Conservation (phyloP, 495 filamentous ascomycete species). For the Penicillium ucsense region DNA sequence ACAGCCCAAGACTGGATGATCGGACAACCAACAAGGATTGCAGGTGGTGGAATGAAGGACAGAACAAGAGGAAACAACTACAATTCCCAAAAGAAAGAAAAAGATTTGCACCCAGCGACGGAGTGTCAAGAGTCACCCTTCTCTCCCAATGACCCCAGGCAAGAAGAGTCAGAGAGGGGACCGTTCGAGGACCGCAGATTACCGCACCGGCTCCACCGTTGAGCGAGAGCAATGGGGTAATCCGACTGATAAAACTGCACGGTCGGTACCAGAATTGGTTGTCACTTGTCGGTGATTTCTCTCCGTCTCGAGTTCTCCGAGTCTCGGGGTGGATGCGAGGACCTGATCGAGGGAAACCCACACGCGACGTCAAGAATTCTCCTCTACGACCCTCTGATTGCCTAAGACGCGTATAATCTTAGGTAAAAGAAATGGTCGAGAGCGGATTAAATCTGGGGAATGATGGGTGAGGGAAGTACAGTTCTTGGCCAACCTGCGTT, state of each 20-base stretch:
- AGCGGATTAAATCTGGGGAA: not conserved
- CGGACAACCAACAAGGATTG: slow-evolving; percentile 1
- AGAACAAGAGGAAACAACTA: not conserved
- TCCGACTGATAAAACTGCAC: no score
- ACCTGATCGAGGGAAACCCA: slow-evolving; percentile 6
- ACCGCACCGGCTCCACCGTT: not conserved
- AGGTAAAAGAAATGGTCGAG: not conserved
- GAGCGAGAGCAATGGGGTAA: not conserved
- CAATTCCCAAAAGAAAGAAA: no score
- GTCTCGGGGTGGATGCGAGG: no score
- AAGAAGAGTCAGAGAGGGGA: not conserved
- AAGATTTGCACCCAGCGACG: no score
- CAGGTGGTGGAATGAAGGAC: not conserved
- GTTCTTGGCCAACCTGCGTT: no score
- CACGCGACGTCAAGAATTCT: slow-evolving; percentile 12
- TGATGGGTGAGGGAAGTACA: not conserved
- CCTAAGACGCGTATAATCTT: slow-evolving; percentile 1
- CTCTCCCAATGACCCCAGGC: no score
- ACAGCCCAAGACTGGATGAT: no score
- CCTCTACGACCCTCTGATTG: slow-evolving; percentile 2
- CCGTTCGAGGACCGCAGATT: not conserved
- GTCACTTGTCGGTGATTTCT: no score
- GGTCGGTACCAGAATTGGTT: no score
- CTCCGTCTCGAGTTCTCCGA: no score
- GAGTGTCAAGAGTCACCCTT: no score